A percentile compares a stretch with the other conserved stretches of the same genome.
Evolutionary conservation across 2,329 filamentous ascomycete species (phyloP).

Genomic region (Cercospora brassicicola): DNA sequence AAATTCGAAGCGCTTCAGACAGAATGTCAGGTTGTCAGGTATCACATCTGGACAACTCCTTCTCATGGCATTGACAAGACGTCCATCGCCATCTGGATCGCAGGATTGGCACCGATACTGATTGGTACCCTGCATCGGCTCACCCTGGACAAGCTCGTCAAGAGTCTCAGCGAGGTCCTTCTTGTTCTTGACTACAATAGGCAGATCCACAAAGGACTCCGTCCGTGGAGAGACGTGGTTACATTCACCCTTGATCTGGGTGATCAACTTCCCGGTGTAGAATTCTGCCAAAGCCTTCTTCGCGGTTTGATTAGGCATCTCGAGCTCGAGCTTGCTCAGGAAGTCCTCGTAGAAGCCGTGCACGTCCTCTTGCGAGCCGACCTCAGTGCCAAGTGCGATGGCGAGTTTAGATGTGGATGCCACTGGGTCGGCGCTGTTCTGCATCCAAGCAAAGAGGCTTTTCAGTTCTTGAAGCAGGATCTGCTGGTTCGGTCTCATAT

Average conservation of each 20-base stretch:
- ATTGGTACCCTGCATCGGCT: conserved; percentile 95
- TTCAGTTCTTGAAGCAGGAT: conserved; percentile 74
- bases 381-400: conserved; percentile 76
- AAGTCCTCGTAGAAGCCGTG: conserved; percentile 96
- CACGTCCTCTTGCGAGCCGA: conserved; percentile 92
- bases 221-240: conserved; percentile 86
- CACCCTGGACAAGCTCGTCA: conserved; percentile 91
- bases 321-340: conserved; percentile 85
- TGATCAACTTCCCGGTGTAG: conserved; percentile 87
- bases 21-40: conserved; percentile 91
- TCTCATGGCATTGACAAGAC: conserved; percentile 86
- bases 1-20: conserved; percentile 85
- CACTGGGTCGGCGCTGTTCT: conserved; percentile 72
- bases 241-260: conserved; percentile 94
- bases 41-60: conserved; percentile 83
- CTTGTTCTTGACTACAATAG: conserved; percentile 96
- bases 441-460: conserved; percentile 79
- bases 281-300: conserved; percentile 77
- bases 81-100: conserved; percentile 56
- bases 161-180: conserved; percentile 79
- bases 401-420: conserved; percentile 74
- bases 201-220: conserved; percentile 90
- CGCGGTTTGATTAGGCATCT: conserved; percentile 66
- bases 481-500: conserved; percentile 60
- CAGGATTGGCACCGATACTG: conserved; percentile 97